A percentile compares a stretch with the other conserved stretches of the same genome.
Evolutionary conservation across 768 basidiomycete genomes (phyloP).

Genomic region (Boletus bicolor): DNA sequence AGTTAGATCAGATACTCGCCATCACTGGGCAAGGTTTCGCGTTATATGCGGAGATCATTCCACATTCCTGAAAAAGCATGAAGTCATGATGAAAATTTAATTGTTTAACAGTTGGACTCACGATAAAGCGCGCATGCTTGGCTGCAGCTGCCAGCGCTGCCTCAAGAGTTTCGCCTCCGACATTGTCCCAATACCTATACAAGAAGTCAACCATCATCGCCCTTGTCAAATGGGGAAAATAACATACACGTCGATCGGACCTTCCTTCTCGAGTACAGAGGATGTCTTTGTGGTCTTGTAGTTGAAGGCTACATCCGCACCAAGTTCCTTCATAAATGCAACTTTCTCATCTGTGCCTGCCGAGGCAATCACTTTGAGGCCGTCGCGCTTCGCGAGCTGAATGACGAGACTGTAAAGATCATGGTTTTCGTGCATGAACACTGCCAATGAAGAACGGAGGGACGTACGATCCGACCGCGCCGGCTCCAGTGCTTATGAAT

Average conservation of each 20-base stretch:
- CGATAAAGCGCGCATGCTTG: slow-evolving; percentile 46
- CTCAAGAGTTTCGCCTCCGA: slow-evolving; percentile 58
- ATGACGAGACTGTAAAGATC: slow-evolving; percentile 38
- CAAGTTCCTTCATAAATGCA: slow-evolving; percentile 51
- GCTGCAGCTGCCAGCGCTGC: slow-evolving; percentile 48
- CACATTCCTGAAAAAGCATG: slow-evolving; percentile 31
- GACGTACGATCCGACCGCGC: slow-evolving; percentile 59
- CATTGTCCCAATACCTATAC: slow-evolving; percentile 25
- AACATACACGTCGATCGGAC: slow-evolving; percentile 50
- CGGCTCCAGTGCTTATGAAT: slow-evolving; percentile 43
- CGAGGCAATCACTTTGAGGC: slow-evolving; percentile 65
- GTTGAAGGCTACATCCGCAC: slow-evolving; percentile 69
- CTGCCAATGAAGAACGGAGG: background rate
- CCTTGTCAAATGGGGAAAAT: background rate
- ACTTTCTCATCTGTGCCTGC: slow-evolving; percentile 75
- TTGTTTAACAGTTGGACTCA: slow-evolving; percentile 9
- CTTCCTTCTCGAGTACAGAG: slow-evolving; percentile 53
- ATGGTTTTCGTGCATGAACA: slow-evolving; percentile 4
- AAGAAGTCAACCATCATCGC: background rate
- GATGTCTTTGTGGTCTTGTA: slow-evolving; percentile 58
- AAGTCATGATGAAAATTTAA: background rate
- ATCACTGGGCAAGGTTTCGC: slow-evolving; percentile 4
- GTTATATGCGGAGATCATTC: slow-evolving; percentile 20
- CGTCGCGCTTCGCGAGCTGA: slow-evolving; percentile 48
- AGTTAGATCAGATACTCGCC: slow-evolving; percentile 2